phyloP scores from a whole-genome alignment of 176 grass and related monocot genomes.

The bread wheat (Triticum aestivum) region DNA sequence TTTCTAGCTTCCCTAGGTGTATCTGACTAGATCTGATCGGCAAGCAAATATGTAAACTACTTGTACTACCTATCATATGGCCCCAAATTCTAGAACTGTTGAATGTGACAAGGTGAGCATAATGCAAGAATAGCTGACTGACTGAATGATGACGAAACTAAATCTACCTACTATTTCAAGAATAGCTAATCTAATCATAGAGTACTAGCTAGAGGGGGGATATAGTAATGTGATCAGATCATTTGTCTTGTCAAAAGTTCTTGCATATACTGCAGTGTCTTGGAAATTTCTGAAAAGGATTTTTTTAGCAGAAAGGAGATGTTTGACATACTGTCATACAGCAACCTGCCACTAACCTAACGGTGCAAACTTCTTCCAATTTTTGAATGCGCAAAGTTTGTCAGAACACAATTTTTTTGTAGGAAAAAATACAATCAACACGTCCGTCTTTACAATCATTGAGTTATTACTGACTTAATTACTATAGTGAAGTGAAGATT shows the following conservation, averaged over 20 bases:
- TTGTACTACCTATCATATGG: background rate
- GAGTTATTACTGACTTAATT: background rate
- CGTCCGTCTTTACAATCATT: background rate
- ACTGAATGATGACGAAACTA: conserved; percentile 25
- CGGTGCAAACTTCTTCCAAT: background rate
- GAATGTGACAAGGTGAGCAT: conserved; percentile 29
- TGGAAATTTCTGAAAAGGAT: background rate
- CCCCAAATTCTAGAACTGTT: conserved; percentile 3
- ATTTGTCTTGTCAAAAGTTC: conserved; percentile 12
- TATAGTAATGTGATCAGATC: conserved; percentile 7
- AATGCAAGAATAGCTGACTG: conserved; percentile 13
- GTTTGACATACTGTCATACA: too few relatives aligned
- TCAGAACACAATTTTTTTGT: too few relatives aligned
- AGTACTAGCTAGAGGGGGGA: background rate
- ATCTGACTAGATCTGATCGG: conserved; percentile 41
- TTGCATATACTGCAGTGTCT: background rate
- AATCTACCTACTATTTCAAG: conserved; percentile 5
- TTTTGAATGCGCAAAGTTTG: background rate
- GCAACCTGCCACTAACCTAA: too few relatives aligned
- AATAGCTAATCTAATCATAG: conserved; percentile 6
- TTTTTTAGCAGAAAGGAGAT: too few relatives aligned
- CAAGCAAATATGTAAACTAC: background rate
- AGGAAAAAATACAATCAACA: too few relatives aligned
- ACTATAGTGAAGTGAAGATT: background rate
- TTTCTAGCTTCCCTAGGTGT: background rate